Percentiles rank a stretch among this genome's conserved stretches.
Evolutionary conservation across 1,284 basidiomycete species (phyloP).

Genomic region (Puccinia horiana): DNA sequence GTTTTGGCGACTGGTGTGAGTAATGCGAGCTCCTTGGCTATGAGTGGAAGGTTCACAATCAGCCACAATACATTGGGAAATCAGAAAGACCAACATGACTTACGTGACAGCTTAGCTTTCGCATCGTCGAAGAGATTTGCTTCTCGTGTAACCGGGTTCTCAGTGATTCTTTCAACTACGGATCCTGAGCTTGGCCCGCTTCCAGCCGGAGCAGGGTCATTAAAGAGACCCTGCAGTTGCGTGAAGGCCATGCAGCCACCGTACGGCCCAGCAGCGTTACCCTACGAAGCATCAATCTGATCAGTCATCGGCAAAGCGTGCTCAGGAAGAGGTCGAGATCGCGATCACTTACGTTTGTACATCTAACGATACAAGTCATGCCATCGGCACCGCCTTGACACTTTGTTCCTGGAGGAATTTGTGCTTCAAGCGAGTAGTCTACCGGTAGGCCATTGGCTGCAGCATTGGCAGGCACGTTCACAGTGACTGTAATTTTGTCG

Average conservation of each 20-base stretch:
- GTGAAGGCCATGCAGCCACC: slow-evolving; percentile 48
- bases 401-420: slow-evolving; percentile 8
- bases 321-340: too few species aligned
- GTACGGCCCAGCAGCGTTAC: slow-evolving; percentile 17
- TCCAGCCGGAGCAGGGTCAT: slow-evolving; percentile 37
- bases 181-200: slow-evolving; percentile 9
- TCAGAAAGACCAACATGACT: background rate
- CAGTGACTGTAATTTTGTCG: background rate
- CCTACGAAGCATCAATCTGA: background rate
- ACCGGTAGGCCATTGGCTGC: background rate
- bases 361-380: slow-evolving; percentile 29
- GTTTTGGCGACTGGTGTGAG: background rate
- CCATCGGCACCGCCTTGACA: slow-evolving; percentile 41
- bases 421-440: slow-evolving; percentile 35
- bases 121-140: slow-evolving; percentile 18
- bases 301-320: background rate
- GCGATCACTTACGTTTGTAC: slow-evolving; percentile 43
- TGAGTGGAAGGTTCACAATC: too few species aligned
- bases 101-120: slow-evolving; percentile 27
- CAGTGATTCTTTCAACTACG: slow-evolving; percentile 20
- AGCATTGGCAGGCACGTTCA: slow-evolving; percentile 17
- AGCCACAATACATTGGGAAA: too few species aligned
- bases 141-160: slow-evolving; percentile 37
- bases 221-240: slow-evolving; percentile 39
- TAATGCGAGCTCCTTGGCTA: background rate